These are phyloP conservation scores for Avena insularis DNA, from an alignment of 176 grass and related monocot species.

Conservation along the genomic window DNA sequence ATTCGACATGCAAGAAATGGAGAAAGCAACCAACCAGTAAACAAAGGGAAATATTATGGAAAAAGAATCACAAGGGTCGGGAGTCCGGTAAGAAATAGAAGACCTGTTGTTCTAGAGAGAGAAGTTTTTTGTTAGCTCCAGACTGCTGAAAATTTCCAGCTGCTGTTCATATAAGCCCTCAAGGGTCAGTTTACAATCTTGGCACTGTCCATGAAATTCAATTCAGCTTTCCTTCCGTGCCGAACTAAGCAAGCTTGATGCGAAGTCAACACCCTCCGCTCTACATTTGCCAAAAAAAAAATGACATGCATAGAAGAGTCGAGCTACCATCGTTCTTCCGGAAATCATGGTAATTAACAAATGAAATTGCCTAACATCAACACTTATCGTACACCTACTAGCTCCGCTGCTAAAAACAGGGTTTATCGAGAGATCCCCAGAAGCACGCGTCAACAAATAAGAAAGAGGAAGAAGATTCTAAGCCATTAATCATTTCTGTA, in stretches of 20 bases:
- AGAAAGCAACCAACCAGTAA: not conserved
- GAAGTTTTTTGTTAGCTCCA: not conserved
- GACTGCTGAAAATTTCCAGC: not conserved
- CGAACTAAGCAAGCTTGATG: not conserved
- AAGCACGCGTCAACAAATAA: too few species aligned
- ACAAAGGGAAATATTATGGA: not conserved
- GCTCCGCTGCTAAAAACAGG: not conserved
- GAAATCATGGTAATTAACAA: not conserved
- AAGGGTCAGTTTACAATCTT: not conserved
- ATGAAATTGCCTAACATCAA: not conserved
- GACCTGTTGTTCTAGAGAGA: not conserved
- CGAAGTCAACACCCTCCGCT: slow-evolving; percentile 31
- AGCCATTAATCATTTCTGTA: not conserved
- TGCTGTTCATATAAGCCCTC: not conserved
- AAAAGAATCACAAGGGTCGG: not conserved
- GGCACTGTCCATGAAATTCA: not conserved
- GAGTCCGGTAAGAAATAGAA: not conserved
- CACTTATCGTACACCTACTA: slow-evolving; percentile 22
- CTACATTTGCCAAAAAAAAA: not conserved
- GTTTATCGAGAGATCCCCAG: not conserved
- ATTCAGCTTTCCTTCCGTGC: not conserved
- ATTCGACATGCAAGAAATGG: not conserved
- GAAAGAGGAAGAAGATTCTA: not conserved
- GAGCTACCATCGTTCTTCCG: not conserved
- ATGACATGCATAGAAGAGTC: slow-evolving; percentile 18